Conservation (phyloP, 352 stramenopile genomes). For the Pythium plurisporium region DNA sequence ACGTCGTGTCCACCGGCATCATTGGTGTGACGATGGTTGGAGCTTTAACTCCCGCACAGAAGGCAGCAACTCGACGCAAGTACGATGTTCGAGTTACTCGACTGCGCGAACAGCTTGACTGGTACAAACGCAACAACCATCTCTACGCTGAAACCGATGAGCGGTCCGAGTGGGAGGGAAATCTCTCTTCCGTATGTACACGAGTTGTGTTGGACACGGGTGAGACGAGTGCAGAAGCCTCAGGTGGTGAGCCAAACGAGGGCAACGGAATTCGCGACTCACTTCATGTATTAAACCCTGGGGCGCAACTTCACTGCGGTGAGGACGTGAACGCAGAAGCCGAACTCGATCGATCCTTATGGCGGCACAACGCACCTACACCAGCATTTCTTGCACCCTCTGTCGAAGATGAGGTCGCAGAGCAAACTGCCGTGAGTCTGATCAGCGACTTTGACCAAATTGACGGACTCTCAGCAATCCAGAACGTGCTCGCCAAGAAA, state of each 20-base stretch:
- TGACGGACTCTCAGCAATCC: neutral
- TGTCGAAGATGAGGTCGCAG: neutral
- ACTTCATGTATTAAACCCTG: too few relatives aligned
- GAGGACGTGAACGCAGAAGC: neutral
- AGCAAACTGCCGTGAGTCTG: neutral
- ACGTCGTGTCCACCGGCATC: slow-evolving; percentile 1
- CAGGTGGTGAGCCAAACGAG: neutral
- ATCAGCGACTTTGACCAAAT: neutral
- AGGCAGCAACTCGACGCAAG: slow-evolving; percentile 6
- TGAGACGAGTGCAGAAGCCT: too few relatives aligned
- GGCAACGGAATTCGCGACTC: too few relatives aligned
- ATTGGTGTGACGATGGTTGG: slow-evolving; percentile 20
- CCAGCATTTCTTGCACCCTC: neutral
- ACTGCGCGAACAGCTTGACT: slow-evolving; percentile 1
- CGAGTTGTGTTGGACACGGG: neutral
- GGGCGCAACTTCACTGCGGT: too few relatives aligned
- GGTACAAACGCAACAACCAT: neutral
- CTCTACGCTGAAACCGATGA: neutral
- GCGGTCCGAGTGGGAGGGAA: neutral
- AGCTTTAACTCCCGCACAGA: slow-evolving; percentile 16
- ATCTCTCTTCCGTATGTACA: neutral
- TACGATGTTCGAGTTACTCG: slow-evolving; percentile 8
- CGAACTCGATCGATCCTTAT: neutral
- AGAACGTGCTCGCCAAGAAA: neutral
- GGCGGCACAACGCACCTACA: slow-evolving; percentile 1